phyloP scores from a whole-genome alignment of 345 rosid species.

The Syzygium grande region DNA sequence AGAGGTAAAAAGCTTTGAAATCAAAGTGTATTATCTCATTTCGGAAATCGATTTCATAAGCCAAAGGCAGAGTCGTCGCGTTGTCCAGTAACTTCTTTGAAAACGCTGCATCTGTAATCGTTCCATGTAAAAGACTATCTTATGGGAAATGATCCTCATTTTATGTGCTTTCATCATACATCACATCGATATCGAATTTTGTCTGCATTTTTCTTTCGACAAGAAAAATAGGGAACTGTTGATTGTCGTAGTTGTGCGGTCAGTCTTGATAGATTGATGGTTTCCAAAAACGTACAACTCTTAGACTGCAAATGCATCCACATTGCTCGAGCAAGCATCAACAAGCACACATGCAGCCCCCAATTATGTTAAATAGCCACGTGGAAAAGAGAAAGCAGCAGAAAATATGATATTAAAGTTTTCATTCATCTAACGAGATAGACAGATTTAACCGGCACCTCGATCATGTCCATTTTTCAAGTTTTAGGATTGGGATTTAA shows the following conservation, averaged over 20 bases:
- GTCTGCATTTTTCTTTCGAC: not conserved
- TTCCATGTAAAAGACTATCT: not conserved
- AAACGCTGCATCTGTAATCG: not conserved
- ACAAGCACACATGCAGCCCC: not conserved
- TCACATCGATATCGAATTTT: not conserved
- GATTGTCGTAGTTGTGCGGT: fast-evolving
- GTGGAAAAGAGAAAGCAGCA: not conserved
- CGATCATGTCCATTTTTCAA: fast-evolving
- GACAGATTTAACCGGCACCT: not conserved
- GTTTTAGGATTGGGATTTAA: not conserved
- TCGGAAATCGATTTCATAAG: not conserved
- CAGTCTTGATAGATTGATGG: not conserved
- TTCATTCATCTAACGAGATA: fast-evolving
- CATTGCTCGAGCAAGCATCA: not conserved
- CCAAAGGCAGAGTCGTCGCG: not conserved
- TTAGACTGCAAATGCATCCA: not conserved
- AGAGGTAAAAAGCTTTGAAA: not conserved
- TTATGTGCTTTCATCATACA: not conserved
- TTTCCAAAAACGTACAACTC: not conserved
- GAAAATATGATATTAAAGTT: not conserved
- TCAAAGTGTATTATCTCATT: not conserved
- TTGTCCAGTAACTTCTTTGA: not conserved
- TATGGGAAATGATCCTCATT: not conserved
- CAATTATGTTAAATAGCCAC: not conserved
- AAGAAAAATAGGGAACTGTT: not conserved